Base-by-base conservation (phyloP, 208 protist species). In the Leishmania guyanensis region DNA sequence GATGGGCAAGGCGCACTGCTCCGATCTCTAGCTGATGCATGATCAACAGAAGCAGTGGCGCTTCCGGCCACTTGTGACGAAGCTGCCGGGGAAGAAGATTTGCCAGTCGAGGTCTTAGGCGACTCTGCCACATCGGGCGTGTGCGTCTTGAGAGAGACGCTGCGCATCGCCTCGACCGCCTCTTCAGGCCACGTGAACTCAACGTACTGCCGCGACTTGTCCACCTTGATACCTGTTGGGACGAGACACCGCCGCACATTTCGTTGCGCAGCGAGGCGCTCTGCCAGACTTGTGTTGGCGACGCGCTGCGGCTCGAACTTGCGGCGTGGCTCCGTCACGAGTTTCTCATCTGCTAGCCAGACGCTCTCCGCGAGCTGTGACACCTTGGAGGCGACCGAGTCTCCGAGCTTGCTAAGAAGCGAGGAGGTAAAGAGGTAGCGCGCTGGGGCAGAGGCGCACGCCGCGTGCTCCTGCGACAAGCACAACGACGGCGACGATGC, bases 281-380 rank as follows among this genome's bases (percentile, higher is more conserved):
- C 87, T 17, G 92, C 84, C 9, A 96, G 84, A 50, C 72, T 95
- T 56, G 89, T 71, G 33, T 53, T 64, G 75, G 86, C 81, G 16
- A 86, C 80, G 2, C 64, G 81, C 36, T 85, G 81, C 60, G 78
- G 81, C 76, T 88, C 84, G 17, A 95, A 80, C 43, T 70, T 80
- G 6, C 91, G 87, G 2, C 93, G 90, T 36, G 77, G 69, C 86
- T 97, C 92, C 3, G 94, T 97, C 33, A 97, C 90, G n/a, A 89
- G 71, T 50, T 86, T 86, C 43, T 93, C 88, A 20, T 91, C 89
- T 0, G 70, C 51, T n/a, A 85, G 75, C 74, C 77, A 84, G 56
- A 79, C 74, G 16, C 65, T 39, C 29, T 84, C 65, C n/a, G 81
- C 60, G 29, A 80, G 62, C 29, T 76, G 77, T 0, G 81, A 48